Conservation (phyloP, 2,329 filamentous ascomycete species). For the Gliomastix tumulicola region DNA sequence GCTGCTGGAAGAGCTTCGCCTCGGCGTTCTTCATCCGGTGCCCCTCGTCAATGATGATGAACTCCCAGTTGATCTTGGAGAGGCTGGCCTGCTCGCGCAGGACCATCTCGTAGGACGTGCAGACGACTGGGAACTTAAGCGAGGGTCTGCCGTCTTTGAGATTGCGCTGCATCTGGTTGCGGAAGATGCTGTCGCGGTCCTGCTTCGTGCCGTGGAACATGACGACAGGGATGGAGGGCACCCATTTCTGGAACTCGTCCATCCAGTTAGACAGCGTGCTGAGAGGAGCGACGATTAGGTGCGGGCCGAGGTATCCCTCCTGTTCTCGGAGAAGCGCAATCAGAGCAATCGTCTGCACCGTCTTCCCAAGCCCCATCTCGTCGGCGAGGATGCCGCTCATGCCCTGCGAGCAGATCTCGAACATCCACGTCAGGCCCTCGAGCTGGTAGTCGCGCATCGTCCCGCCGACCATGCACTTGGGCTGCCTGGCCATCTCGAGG, state of each 20-base stretch:
- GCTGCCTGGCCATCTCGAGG: slow-evolving; percentile 76
- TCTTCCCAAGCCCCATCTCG: slow-evolving; percentile 91
- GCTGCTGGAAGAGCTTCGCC: slow-evolving; percentile 80
- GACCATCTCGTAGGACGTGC: slow-evolving; percentile 94
- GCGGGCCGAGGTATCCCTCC: slow-evolving; percentile 75
- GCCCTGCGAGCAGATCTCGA: slow-evolving; percentile 71
- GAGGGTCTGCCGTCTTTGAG: slow-evolving; percentile 53
- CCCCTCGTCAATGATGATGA: slow-evolving; percentile 96
- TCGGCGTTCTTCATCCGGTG: slow-evolving; percentile 97
- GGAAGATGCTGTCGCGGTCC: slow-evolving; percentile 70
- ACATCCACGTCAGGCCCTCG: slow-evolving; percentile 94
- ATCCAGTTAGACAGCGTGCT: slow-evolving; percentile 96
- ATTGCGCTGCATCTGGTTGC: slow-evolving; percentile 61
- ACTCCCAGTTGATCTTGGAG: slow-evolving; percentile 85
- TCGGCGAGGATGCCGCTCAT: slow-evolving; percentile 88
- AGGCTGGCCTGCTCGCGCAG: slow-evolving; percentile 81
- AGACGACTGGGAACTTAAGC: slow-evolving; percentile 78
- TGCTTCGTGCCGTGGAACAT: slow-evolving; percentile 84
- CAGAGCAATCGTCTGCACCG: slow-evolving; percentile 82
- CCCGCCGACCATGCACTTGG: slow-evolving; percentile 75
- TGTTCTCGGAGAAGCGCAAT: slow-evolving; percentile 84
- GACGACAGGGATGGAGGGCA: slow-evolving; percentile 78
- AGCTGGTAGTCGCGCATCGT: slow-evolving; percentile 93
- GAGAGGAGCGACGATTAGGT: slow-evolving; percentile 82
- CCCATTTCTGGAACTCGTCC: slow-evolving; percentile 87